Evolutionary conservation across 805 yeast species (phyloP).

Genomic region (Suhomyces prunicola): DNA sequence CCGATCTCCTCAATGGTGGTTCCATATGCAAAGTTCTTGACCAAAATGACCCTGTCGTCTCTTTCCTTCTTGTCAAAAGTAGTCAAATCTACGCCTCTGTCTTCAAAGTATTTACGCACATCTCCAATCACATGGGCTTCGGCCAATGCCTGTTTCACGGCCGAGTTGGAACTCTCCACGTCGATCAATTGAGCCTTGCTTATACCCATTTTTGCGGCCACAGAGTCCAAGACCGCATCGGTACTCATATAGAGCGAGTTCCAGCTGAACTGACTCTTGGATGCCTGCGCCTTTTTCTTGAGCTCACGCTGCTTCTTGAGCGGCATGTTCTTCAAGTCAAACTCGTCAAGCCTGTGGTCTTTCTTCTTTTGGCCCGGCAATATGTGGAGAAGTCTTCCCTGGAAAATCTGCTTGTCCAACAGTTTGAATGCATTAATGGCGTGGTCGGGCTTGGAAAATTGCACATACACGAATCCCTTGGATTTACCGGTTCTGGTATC

Average conservation of each 20-base stretch:
- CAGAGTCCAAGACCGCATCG: slow-evolving; percentile 90
- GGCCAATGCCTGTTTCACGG: slow-evolving; percentile 95
- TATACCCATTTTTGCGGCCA: slow-evolving; percentile 80
- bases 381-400: slow-evolving; percentile 89
- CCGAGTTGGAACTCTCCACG: slow-evolving; percentile 81
- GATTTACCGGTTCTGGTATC: slow-evolving; percentile 88
- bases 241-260: slow-evolving; percentile 86
- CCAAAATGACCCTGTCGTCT: slow-evolving; percentile 76
- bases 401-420: slow-evolving; percentile 86
- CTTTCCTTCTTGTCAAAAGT: slow-evolving; percentile 64
- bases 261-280: slow-evolving; percentile 90
- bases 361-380: slow-evolving; percentile 82
- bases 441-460: slow-evolving; percentile 61
- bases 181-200: slow-evolving; percentile 80
- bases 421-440: slow-evolving; percentile 74
- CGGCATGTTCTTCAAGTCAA: slow-evolving; percentile 86
- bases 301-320: slow-evolving; percentile 86
- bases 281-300: slow-evolving; percentile 78
- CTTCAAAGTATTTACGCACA: slow-evolving; percentile 83
- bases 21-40: slow-evolving; percentile 88
- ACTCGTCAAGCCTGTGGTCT: slow-evolving; percentile 82
- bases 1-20: slow-evolving; percentile 78
- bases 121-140: slow-evolving; percentile 94
- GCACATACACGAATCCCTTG: slow-evolving; percentile 88
- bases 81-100: slow-evolving; percentile 78